phyloP scores from a whole-genome alignment of 441 rosid genomes.

The Hura crepitans region DNA sequence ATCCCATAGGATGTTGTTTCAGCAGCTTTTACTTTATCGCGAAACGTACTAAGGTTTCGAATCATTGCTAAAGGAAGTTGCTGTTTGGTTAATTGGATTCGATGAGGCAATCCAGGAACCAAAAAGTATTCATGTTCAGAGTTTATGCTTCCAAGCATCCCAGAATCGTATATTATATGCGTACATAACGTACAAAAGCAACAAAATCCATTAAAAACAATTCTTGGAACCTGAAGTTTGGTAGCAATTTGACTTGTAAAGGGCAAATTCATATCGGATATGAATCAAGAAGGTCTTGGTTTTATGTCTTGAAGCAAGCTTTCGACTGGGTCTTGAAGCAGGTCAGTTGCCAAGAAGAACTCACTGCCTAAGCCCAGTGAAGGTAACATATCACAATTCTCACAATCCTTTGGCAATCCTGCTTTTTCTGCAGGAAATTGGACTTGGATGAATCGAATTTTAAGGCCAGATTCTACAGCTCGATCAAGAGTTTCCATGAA shows the following conservation, averaged over 20 bases:
- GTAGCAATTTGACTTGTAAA: too few relatives aligned
- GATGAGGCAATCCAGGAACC: constrained; percentile 28
- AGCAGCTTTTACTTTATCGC: neutral
- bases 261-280: constrained; percentile 28
- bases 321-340: constrained; percentile 23
- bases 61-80: constrained; percentile 11
- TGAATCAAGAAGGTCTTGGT: constrained; percentile 34
- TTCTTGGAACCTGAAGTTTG: constrained; percentile 34
- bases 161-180: neutral
- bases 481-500: too few relatives aligned
- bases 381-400: too few relatives aligned
- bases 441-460: too few relatives aligned
- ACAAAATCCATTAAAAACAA: constrained; percentile 29
- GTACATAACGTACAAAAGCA: constrained; percentile 23
- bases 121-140: constrained; percentile 24
- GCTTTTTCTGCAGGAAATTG: too few relatives aligned
- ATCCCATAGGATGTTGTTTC: constrained; percentile 24
- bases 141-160: constrained; percentile 16
- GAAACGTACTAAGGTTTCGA: neutral
- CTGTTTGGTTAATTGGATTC: constrained; percentile 15
- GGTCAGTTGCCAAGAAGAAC: constrained; percentile 21
- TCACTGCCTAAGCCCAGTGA: neutral
- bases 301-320: constrained; percentile 21
- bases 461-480: too few relatives aligned
- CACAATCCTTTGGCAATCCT: too few relatives aligned